A percentile compares a stretch with the other conserved stretches of the same genome.
Conservation (phyloP, 495 filamentous ascomycete species). For the Platismatia glauca region DNA sequence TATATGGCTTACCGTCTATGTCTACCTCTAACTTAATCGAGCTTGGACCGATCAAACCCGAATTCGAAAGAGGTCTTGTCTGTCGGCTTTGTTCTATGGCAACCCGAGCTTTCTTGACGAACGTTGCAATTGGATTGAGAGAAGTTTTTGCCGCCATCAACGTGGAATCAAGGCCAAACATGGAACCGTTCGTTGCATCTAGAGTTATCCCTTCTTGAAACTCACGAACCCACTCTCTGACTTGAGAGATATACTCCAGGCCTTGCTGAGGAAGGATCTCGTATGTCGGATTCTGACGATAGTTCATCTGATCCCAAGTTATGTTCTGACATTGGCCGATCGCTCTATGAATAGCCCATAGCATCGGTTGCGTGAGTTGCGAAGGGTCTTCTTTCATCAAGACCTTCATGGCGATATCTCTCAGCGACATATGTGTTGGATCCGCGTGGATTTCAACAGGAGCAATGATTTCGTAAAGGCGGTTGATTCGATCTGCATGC, state of each 20-base stretch:
- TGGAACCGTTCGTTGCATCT: slow-evolving; percentile 21
- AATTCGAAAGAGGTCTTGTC: slow-evolving; percentile 48
- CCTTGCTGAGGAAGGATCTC: slow-evolving; percentile 42
- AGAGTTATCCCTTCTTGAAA: slow-evolving; percentile 40
- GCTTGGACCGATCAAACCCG: slow-evolving; percentile 43
- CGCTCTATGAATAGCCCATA: slow-evolving; percentile 62
- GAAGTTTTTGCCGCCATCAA: slow-evolving; percentile 4
- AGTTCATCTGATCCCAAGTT: slow-evolving; percentile 29
- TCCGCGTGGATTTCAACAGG: slow-evolving; percentile 27
- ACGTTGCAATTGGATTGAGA: slow-evolving; percentile 42
- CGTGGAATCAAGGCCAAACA: slow-evolving; percentile 19
- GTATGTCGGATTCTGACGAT: slow-evolving; percentile 35
- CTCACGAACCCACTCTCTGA: slow-evolving; percentile 48
- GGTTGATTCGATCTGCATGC: slow-evolving; percentile 32
- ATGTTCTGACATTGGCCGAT: slow-evolving; percentile 46
- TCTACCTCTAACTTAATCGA: slow-evolving; percentile 37
- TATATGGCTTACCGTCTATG: slow-evolving; percentile 19
- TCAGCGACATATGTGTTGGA: slow-evolving; percentile 47
- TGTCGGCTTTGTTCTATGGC: slow-evolving; percentile 61
- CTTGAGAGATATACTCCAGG: slow-evolving; percentile 36
- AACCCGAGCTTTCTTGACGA: slow-evolving; percentile 54
- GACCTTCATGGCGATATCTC: slow-evolving; percentile 50
- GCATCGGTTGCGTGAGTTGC: slow-evolving; percentile 40
- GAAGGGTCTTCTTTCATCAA: slow-evolving; percentile 35
- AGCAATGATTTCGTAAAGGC: slow-evolving; percentile 31